Conservation (phyloP, 2,329 filamentous ascomycete species). For the Chrysosphaeria jannelii region DNA sequence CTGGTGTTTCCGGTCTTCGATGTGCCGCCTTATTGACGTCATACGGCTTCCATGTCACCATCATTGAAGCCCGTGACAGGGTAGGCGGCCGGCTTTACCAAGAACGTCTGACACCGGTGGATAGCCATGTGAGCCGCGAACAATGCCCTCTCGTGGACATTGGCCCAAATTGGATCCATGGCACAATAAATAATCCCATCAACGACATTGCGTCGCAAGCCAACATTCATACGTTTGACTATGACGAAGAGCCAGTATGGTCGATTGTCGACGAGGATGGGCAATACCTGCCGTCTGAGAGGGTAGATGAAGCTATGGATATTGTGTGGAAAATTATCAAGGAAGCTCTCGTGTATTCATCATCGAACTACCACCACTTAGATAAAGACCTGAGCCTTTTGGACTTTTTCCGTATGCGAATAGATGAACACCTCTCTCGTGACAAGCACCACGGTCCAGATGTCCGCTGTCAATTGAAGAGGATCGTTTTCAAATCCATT, state of each 20-base stretch:
- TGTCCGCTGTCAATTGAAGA: too few species aligned
- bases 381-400: conserved; percentile 16
- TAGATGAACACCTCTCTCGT: too few species aligned
- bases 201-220: conserved; percentile 33
- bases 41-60: conserved; percentile 33
- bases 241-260: too few species aligned
- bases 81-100: conserved; percentile 34
- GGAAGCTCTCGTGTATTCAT: conserved; percentile 35
- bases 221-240: conserved; percentile 20
- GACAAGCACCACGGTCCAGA: too few species aligned
- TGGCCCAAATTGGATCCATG: conserved; percentile 60
- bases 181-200: conserved; percentile 40
- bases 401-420: conserved; percentile 26
- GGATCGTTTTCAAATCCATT: conserved; percentile 19
- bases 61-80: conserved; percentile 36
- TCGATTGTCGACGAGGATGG: too few species aligned
- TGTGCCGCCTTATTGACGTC: conserved; percentile 36
- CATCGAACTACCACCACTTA: conserved; percentile 20
- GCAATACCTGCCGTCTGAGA: conserved; percentile 11
- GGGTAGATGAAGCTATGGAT: conserved; percentile 16
- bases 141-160: conserved; percentile 24
- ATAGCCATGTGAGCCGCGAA: too few species aligned
- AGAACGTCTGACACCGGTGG: conserved; percentile 8
- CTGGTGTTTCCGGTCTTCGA: conserved; percentile 38
- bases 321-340: conserved; percentile 39